Evolutionary conservation across 2,329 filamentous ascomycete species (phyloP).

Genomic region (Arthroderma sp.): DNA sequence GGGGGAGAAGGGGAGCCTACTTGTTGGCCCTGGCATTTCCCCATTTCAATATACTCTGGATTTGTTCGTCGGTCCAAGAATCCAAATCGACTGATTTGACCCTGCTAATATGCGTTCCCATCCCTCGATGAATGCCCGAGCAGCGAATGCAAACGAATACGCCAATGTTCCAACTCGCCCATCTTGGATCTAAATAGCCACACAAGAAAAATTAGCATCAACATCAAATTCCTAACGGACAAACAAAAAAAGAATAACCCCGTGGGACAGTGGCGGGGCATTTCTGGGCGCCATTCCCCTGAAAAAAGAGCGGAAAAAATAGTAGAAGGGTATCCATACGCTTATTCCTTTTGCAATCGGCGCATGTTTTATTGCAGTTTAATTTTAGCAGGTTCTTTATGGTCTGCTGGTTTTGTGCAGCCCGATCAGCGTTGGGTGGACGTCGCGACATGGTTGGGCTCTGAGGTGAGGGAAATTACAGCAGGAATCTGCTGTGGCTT

Average conservation of each 20-base stretch:
- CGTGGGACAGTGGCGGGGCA: not conserved
- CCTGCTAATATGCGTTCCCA: conserved; percentile 96
- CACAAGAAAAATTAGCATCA: not conserved
- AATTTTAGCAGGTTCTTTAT: conserved; percentile 93
- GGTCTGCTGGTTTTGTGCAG: conserved; percentile 83
- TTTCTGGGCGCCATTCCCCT: not conserved
- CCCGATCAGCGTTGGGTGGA: conserved; percentile 61
- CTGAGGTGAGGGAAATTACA: not conserved
- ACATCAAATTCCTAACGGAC: too few species aligned
- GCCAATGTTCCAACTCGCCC: conserved; percentile 97
- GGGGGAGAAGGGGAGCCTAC: conserved; percentile 29
- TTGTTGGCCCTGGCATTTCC: conserved; percentile 94
- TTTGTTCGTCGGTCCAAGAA: conserved; percentile 95
- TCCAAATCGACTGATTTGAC: conserved; percentile 98
- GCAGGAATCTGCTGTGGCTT: too few species aligned
- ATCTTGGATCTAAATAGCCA: conserved; percentile 63
- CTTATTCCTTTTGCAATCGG: conserved; percentile 98
- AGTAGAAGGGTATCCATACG: conserved; percentile 43
- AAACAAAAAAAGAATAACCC: not conserved
- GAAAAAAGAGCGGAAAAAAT: not conserved
- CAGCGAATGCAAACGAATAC: conserved; percentile 97
- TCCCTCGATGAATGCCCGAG: conserved; percentile 94
- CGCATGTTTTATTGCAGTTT: conserved; percentile 90
- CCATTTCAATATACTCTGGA: conserved; percentile 88
- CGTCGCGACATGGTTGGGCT: conserved; percentile 7